Conservation (phyloP, 2,329 filamentous ascomycete species). For the Aspergillus ochraceoroseus region DNA sequence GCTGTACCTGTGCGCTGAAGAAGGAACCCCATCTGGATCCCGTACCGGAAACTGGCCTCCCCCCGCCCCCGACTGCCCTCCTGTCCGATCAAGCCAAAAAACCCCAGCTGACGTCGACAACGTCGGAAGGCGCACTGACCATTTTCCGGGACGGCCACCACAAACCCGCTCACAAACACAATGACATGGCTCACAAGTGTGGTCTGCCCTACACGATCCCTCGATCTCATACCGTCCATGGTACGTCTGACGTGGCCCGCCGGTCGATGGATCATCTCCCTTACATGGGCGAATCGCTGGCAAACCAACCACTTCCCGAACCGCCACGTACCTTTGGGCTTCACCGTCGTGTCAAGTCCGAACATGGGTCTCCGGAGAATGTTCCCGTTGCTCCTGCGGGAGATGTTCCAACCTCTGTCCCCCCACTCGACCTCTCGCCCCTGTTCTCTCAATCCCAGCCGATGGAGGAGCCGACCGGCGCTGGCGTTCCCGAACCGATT, state of each 20-base stretch:
- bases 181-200: conserved; percentile 59
- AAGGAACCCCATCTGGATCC: conserved; percentile 52
- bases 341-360: conserved; percentile 41
- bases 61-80: conserved; percentile 37
- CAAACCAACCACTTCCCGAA: conserved; percentile 27
- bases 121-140: conserved; percentile 57
- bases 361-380: conserved; percentile 46
- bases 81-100: conserved; percentile 48
- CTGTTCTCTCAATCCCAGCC: conserved; percentile 28
- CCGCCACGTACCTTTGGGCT: conserved; percentile 28
- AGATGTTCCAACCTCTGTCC: conserved; percentile 23
- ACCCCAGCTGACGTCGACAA: conserved; percentile 53
- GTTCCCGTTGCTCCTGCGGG: conserved; percentile 28
- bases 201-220: conserved; percentile 61
- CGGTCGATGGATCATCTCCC: conserved; percentile 51
- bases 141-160: conserved; percentile 61
- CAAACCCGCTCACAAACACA: conserved; percentile 61
- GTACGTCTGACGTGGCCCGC: conserved; percentile 44
- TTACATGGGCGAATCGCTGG: conserved; percentile 30
- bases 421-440: conserved; percentile 31
- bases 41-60: conserved; percentile 46
- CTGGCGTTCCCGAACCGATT: conserved; percentile 21
- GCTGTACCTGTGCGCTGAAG: conserved; percentile 58
- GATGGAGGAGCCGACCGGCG: conserved; percentile 24
- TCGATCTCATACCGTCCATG: conserved; percentile 49